These are phyloP conservation scores for Suillus fuscotomentosus DNA, from an alignment of 768 basidiomycete species.

Conservation along the genomic window DNA sequence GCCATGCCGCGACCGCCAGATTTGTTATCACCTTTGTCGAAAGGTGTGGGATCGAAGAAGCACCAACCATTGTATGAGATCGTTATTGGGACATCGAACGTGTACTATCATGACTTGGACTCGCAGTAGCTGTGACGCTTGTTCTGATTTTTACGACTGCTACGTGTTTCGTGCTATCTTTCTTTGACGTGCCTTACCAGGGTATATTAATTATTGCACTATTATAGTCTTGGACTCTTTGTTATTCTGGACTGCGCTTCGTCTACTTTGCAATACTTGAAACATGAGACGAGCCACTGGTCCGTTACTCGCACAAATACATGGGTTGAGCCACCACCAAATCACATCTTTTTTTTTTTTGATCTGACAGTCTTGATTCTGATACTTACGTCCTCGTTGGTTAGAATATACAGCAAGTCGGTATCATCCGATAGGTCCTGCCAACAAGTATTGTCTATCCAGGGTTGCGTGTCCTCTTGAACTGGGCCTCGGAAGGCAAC, in stretches of 20 bases:
- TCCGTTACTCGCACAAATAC: not conserved
- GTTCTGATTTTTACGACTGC: slow-evolving; percentile 3
- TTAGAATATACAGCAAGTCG: slow-evolving; percentile 5
- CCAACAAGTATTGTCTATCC: not conserved
- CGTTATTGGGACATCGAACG: slow-evolving; percentile 25
- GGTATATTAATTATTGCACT: slow-evolving; percentile 8
- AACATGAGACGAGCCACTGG: not conserved
- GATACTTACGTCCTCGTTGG: not conserved
- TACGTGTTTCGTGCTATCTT: slow-evolving; percentile 13
- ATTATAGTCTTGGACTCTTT: slow-evolving; percentile 7
- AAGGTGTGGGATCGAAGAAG: not conserved
- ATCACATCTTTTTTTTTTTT: not conserved
- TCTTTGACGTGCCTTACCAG: slow-evolving; percentile 1
- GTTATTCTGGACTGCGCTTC: not conserved
- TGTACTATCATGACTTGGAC: slow-evolving; percentile 14
- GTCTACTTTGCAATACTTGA: not conserved
- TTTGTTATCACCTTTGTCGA: not conserved
- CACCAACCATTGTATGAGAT: slow-evolving; percentile 16
- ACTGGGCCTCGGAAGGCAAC: not conserved
- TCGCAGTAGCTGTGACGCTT: slow-evolving; percentile 11
- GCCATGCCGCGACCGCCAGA: slow-evolving; percentile 24
- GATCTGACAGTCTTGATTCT: not conserved
- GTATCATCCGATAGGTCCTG: not conserved
- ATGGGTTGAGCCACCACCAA: not conserved
- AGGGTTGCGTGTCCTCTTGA: slow-evolving; percentile 1